Conservation (phyloP, 306 rosid species). For the Acacia confusa region DNA sequence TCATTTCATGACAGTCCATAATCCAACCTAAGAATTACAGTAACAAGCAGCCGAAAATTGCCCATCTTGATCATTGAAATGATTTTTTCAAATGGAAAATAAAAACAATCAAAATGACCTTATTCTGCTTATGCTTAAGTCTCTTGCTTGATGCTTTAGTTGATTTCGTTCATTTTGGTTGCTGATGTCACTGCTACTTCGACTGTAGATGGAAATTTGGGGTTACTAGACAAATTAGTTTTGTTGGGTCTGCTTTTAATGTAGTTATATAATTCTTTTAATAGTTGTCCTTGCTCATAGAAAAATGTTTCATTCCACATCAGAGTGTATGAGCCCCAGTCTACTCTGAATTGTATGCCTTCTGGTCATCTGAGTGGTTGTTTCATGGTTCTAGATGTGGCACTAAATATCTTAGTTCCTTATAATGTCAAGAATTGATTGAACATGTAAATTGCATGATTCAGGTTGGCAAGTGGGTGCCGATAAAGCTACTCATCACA, state of each 20-base stretch:
- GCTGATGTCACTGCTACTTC: not conserved
- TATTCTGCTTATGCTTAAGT: not conserved
- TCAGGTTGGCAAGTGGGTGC: constrained; percentile 14
- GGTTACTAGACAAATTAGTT: not conserved
- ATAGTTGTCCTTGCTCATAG: not conserved
- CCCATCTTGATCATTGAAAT: not conserved
- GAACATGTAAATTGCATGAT: constrained; percentile 11
- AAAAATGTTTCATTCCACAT: constrained; percentile 4
- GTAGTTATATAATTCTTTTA: not conserved
- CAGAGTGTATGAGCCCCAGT: constrained; percentile 2
- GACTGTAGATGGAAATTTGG: not conserved
- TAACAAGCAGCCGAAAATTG: not conserved
- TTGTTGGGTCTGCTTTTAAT: not conserved
- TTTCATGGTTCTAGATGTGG: not conserved
- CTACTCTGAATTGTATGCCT: not conserved
- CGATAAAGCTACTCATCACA: constrained; percentile 6
- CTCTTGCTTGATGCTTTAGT: not conserved
- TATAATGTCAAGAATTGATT: not conserved
- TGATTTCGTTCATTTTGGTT: not conserved
- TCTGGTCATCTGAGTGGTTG: constrained; percentile 1
- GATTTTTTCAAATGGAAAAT: not conserved
- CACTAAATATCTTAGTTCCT: not conserved
- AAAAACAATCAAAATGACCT: not conserved
- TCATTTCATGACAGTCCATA: not conserved
- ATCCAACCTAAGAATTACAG: not conserved